phyloP scores from a whole-genome alignment of 495 filamentous ascomycete genomes.

The Parathielavia hyrcaniae region DNA sequence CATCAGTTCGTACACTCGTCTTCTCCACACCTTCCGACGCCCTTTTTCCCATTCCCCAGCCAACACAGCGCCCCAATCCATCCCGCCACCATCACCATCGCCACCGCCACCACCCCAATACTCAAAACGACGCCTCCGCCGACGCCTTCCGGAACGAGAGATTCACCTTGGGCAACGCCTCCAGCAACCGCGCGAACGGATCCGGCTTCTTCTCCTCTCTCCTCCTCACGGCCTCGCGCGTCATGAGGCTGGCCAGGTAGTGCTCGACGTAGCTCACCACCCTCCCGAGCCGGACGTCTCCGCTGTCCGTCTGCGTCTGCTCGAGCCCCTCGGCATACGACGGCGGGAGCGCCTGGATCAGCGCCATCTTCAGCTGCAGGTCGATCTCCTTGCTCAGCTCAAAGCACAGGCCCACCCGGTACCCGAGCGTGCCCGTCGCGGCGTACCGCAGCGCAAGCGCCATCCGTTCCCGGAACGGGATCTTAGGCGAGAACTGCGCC shows the following conservation, averaged over 20 bases:
- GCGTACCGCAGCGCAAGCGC: neutral
- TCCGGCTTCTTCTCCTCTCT: neutral
- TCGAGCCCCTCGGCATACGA: neutral
- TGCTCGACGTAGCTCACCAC: neutral
- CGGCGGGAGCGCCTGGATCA: slow-evolving; percentile 2
- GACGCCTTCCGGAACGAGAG: neutral
- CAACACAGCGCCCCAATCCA: neutral
- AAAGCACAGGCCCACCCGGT: slow-evolving; percentile 3
- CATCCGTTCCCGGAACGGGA: slow-evolving; percentile 6
- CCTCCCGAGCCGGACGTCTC: neutral
- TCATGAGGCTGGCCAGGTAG: neutral
- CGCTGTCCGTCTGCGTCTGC: neutral
- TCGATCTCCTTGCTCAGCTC: slow-evolving; percentile 9
- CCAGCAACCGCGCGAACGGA: neutral
- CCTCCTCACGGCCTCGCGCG: neutral
- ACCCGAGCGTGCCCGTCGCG: neutral
- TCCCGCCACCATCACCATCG: neutral
- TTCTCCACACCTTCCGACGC: neutral
- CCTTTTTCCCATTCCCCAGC: neutral
- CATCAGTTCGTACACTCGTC: neutral
- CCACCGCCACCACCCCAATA: neutral
- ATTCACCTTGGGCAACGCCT: neutral
- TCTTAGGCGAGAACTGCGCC: neutral
- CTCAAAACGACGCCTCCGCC: neutral
- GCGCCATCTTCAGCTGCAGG: neutral